phyloP scores from a whole-genome alignment of 768 basidiomycete genomes.

The Rubroboletus pulcherrimus region DNA sequence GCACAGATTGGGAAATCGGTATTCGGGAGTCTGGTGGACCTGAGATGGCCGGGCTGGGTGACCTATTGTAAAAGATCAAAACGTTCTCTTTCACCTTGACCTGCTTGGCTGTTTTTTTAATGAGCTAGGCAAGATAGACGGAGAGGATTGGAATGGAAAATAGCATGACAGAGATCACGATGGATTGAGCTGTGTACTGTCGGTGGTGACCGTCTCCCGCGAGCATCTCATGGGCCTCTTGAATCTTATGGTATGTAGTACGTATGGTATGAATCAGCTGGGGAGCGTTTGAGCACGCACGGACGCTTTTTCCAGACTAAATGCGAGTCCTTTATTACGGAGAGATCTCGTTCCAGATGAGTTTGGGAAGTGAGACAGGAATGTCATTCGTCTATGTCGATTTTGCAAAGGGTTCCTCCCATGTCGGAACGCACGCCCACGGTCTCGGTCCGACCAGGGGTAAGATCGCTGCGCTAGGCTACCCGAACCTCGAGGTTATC shows the following conservation, averaged over 20 bases:
- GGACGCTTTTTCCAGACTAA: neutral
- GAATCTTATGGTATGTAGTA: neutral
- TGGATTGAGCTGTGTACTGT: neutral
- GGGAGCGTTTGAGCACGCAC: neutral
- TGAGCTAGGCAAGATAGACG: constrained; percentile 11
- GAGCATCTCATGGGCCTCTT: neutral
- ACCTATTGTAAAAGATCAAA: constrained; percentile 52
- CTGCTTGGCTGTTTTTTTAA: constrained; percentile 1
- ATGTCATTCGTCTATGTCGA: too few relatives aligned
- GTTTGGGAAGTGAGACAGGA: neutral
- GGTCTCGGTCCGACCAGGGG: neutral
- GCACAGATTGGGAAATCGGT: constrained; percentile 89
- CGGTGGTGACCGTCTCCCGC: neutral
- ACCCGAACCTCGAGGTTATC: too few relatives aligned
- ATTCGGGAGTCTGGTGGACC: constrained; percentile 74
- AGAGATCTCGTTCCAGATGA: neutral
- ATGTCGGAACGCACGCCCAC: neutral
- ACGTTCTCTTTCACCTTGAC: neutral
- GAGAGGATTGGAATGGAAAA: constrained; percentile 1
- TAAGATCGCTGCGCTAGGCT: too few relatives aligned
- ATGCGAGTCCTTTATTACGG: neutral
- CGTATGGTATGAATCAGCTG: neutral
- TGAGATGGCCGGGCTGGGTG: constrained; percentile 78
- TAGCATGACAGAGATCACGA: neutral
- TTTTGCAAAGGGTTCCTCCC: too few relatives aligned